These are phyloP conservation scores for Phyllosticta capitalensis DNA, from an alignment of 2,329 filamentous ascomycete genomes.

Conservation along the genomic window DNA sequence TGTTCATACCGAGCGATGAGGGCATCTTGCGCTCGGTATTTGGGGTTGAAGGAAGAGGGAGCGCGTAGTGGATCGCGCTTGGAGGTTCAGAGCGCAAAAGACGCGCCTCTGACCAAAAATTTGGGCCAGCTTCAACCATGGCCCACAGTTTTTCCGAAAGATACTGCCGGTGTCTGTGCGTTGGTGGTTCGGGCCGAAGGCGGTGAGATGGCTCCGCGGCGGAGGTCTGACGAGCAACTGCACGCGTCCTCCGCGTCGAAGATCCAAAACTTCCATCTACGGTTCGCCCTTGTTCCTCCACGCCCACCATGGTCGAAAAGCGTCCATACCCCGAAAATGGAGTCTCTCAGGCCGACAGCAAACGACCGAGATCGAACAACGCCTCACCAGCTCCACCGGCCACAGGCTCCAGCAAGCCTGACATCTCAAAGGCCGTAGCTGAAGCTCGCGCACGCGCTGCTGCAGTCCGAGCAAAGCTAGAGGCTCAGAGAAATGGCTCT, in stretches of 20 bases:
- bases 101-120: constrained; percentile 6
- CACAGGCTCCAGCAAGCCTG: constrained; percentile 15
- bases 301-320: constrained; percentile 31
- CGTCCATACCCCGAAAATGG: constrained; percentile 30
- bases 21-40: not conserved
- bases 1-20: constrained; percentile 29
- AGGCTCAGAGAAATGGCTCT: constrained; percentile 15
- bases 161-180: not conserved
- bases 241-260: not conserved
- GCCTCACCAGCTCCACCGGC: constrained; percentile 24
- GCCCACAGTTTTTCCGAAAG: not conserved
- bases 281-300: not conserved
- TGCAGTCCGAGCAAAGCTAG: constrained; percentile 25
- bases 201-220: not conserved
- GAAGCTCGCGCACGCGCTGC: constrained; percentile 16
- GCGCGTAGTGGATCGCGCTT: constrained; percentile 4
- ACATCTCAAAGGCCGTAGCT: constrained; percentile 21
- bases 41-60: not conserved
- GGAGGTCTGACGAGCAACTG: constrained; percentile 2
- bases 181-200: not conserved
- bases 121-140: constrained; percentile 1
- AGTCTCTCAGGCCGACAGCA: constrained; percentile 29
- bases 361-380: constrained; percentile 31
- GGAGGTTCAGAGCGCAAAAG: constrained; percentile 2
- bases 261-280: not conserved